phyloP scores from a whole-genome alignment of 805 yeast species.

The Ogataea wickerhamii region DNA sequence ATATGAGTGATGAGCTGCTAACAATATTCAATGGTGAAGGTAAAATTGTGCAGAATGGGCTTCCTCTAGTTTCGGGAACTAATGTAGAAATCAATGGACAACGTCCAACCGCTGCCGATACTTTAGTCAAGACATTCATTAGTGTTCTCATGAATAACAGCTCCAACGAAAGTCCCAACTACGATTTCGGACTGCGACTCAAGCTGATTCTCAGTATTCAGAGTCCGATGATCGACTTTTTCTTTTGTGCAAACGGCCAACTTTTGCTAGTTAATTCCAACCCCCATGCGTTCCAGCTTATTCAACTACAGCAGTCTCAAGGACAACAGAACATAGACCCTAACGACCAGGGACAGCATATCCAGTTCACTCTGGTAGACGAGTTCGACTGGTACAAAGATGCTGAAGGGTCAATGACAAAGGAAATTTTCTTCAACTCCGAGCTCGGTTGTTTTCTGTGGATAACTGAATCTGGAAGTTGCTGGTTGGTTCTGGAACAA shows the following conservation, averaged over 20 bases:
- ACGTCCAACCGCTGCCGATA: constrained; percentile 10
- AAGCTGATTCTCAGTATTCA: constrained; percentile 34
- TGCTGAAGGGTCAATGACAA: constrained; percentile 9
- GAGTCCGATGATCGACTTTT: constrained; percentile 30
- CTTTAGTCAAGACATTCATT: constrained; percentile 26
- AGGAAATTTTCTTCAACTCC: constrained; percentile 19
- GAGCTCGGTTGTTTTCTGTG: constrained; percentile 29
- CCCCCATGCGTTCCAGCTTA: constrained; percentile 35
- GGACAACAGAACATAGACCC: constrained; percentile 16
- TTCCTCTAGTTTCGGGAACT: constrained; percentile 17
- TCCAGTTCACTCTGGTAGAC: constrained; percentile 29
- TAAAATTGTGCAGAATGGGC: constrained; percentile 33
- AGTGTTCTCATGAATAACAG: constrained; percentile 23
- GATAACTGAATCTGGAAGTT: constrained; percentile 29
- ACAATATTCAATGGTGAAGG: constrained; percentile 29
- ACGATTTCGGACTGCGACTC: constrained; percentile 32
- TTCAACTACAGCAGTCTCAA: constrained; percentile 23
- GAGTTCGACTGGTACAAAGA: constrained; percentile 33
- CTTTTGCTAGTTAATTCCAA: constrained; percentile 28
- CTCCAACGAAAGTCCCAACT: constrained; percentile 27
- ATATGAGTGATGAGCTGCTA: constrained; percentile 29
- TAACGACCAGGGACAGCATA: constrained; percentile 23
- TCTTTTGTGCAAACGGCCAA: constrained; percentile 23
- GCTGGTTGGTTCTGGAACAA: constrained; percentile 25
- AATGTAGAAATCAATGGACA: constrained; percentile 11